Evolutionary conservation across 116 monocot species (phyloP).

Genomic region (Posidonia oceanica): DNA sequence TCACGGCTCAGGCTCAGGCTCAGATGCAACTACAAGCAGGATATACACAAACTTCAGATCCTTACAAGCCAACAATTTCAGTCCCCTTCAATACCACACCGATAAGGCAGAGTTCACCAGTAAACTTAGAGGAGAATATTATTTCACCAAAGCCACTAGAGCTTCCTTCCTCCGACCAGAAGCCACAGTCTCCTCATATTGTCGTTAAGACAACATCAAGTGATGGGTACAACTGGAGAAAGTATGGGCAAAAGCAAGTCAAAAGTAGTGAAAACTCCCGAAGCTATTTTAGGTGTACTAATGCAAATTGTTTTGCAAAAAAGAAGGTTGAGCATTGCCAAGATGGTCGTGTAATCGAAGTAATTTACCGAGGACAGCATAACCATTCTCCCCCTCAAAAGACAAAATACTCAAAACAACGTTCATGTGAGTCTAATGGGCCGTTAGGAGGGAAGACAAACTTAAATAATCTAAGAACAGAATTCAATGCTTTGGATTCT

Average conservation of each 20-base stretch:
- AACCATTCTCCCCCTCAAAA: constrained; percentile 69
- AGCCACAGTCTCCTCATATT: constrained; percentile 16
- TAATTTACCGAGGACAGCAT: constrained; percentile 64
- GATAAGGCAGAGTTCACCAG: constrained; percentile 18
- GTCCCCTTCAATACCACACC: constrained; percentile 18
- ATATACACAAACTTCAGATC: constrained; percentile 16
- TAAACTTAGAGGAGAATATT: constrained; percentile 12
- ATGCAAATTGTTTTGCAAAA: constrained; percentile 63
- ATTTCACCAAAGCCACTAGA: constrained; percentile 2
- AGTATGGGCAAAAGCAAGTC: constrained; percentile 61
- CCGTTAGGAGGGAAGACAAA: constrained; percentile 4
- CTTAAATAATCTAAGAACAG: constrained; percentile 28
- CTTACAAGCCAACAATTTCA: constrained; percentile 13
- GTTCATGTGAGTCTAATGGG: not conserved
- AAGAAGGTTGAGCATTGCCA: constrained; percentile 83
- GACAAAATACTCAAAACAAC: constrained; percentile 32
- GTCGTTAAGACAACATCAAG: constrained; percentile 13
- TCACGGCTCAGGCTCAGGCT: constrained; percentile 88
- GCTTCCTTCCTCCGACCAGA: constrained; percentile 6
- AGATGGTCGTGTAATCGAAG: constrained; percentile 74
- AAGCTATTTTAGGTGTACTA: constrained; percentile 89
- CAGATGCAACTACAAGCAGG: constrained; percentile 57
- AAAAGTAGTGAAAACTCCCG: constrained; percentile 49
- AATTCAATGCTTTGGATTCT: constrained; percentile 3
- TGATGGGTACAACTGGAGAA: constrained; percentile 59